A percentile compares a stretch with the other conserved stretches of the same genome.
Evolutionary conservation across 257 asterid genomes (phyloP).

Genomic region (Gardenia jasminoides): DNA sequence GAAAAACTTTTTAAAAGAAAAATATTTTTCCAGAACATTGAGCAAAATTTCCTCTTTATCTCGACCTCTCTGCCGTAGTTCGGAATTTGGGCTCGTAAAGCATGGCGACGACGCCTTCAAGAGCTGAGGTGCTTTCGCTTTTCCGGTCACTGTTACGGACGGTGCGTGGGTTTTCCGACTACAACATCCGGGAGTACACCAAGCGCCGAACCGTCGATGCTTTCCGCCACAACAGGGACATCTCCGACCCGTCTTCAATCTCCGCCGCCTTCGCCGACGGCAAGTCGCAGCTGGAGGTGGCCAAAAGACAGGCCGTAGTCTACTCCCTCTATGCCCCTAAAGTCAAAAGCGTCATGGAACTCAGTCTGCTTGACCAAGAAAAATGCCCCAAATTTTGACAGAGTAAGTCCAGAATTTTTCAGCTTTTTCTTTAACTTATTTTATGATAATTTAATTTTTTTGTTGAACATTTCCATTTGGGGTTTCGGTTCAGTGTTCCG

Average conservation of each 20-base stretch:
- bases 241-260: constrained; percentile 46
- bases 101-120: constrained; percentile 58
- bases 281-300: constrained; percentile 70
- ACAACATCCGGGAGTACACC: constrained; percentile 79
- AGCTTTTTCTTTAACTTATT: background rate
- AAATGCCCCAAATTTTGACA: background rate
- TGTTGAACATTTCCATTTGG: background rate
- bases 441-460: background rate
- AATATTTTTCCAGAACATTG: too few relatives aligned
- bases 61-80: background rate
- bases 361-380: constrained; percentile 2
- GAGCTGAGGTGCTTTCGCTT: constrained; percentile 64
- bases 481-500: background rate
- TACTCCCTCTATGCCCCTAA: constrained; percentile 74
- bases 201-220: constrained; percentile 81
- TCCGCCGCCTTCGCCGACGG: constrained; percentile 78
- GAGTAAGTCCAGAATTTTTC: background rate
- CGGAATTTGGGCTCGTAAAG: background rate
- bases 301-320: constrained; percentile 76
- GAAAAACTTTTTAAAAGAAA: too few relatives aligned
- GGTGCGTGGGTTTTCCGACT: constrained; percentile 74
- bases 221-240: constrained; percentile 62
- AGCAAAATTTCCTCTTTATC: too few relatives aligned
- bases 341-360: constrained; percentile 78
- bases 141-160: constrained; percentile 72